Base-by-base conservation (phyloP, 176 grass and related monocot species). In the Sorghum bicolor region DNA sequence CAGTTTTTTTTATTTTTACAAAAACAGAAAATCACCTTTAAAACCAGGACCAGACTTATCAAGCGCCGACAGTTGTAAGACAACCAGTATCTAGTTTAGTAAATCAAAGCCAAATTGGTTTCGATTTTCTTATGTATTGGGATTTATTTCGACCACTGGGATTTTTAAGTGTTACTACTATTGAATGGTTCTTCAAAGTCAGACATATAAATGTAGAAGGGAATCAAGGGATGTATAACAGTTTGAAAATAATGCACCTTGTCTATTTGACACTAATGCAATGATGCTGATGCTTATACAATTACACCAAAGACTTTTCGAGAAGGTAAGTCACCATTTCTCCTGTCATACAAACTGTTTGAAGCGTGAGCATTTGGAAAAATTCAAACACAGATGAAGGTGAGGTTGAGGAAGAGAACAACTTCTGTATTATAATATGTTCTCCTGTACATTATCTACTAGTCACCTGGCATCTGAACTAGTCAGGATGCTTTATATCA, bases 171-270 rank as follows among this genome's bases (percentile, higher is more conserved):
- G 43, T 8, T 14, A 24, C 10, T 14, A 10, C 10, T 14, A 10
- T 13, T 17, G 17, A 53, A 14, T 29, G 57, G 43, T 43, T 63
- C 26, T 63, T 63, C 11, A 63, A 63, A 6, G 58, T 86, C 57
- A 78, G 25, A 78, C 55, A 45, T 72, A 16, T 79, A 38, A 79
- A 90, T 67, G 36, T n/a, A 12, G 24, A 36, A 28, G 10, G n/a
- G n/a, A n/a, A n/a, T n/a, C n/a, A n/a, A n/a, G n/a, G n/a, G 22
- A 60, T 48, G 61, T 9, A 63, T 43, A 82, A 77, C 37, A 15
- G 69, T 47, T 80, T 64, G 22, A 67, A 74, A 74, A 48, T 10
- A 45, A 5, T 70, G 5, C 36, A 19, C 1, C 16, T 45, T 63
- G 19, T 32, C 53, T 29, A 26, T 52, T n/a, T 45, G 60, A 44